Base-by-base conservation (phyloP, 208 protist species). In the Wallacemonas sp. region DNA sequence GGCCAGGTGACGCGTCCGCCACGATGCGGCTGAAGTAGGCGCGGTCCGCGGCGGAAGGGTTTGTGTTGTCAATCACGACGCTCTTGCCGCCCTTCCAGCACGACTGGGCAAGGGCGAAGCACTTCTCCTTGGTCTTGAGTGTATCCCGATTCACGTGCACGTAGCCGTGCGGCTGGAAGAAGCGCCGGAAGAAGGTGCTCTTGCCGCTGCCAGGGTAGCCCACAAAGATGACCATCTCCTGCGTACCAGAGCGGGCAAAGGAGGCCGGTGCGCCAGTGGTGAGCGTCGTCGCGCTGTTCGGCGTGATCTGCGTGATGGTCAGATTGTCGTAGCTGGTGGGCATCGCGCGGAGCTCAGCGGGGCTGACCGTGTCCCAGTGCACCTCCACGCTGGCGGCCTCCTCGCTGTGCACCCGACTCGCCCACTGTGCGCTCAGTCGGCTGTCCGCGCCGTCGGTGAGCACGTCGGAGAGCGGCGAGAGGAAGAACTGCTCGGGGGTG, bases 41-140 rank as follows among this genome's bases (percentile, higher is more conserved):
- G 33, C 91, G 83, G 25, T 84, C 82, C 4, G 44, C 61, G 10
- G 70, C 65, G 11, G 69, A 71, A 2, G 88, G 84, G 70, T 97
- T 97, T 2, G 94, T 97, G 70, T 98, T 98, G 69, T 98, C 96
- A 4, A 98, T 55, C 1, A 97, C 90, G 20, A 97, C 77, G 33
- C 84, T 89, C 41, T 79, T 84, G 3, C 93, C 90, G 3, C 48
- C 28, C 0, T 66, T 22, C 71, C 93, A 86, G 12, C 62, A 65
- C 46, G 77, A 57, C 20, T 66, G 59, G 0, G 82, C 77, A 2
- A 74, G 67, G 11, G 68, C 36, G 4, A 94, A 11, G 67, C 92
- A 95, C 73, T 82, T 91, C 23, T 75, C 81, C 33, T 77, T 80
- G 14, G 79, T 91, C 61, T 91, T 82, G 26, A 95, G 76, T 1